Evolutionary conservation across 257 asterid genomes (phyloP).

Genomic region (Solanum chilense): DNA sequence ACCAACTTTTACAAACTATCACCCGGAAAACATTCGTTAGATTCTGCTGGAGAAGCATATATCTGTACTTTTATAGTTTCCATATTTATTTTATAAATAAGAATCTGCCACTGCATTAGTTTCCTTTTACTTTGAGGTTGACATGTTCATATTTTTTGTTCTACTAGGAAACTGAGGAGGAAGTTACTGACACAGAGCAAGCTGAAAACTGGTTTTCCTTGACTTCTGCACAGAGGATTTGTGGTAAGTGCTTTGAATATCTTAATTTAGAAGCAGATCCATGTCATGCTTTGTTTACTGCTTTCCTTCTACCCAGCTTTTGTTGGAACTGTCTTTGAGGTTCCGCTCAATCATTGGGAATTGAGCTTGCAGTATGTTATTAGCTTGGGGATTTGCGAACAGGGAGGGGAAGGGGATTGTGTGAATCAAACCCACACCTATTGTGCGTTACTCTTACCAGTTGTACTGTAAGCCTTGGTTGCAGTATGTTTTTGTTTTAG

Average conservation of each 20-base stretch:
- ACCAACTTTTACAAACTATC: background rate
- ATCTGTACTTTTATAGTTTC: background rate
- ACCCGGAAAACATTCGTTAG: background rate
- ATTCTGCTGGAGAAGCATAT: background rate
- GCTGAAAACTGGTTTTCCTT: constrained; percentile 98
- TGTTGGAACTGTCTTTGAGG: background rate
- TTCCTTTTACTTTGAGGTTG: constrained; percentile 1
- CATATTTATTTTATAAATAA: background rate
- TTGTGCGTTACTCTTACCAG: background rate
- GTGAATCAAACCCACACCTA: background rate
- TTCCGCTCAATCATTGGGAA: background rate
- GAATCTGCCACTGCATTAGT: background rate
- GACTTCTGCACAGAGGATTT: constrained; percentile 96
- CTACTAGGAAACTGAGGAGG: constrained; percentile 93
- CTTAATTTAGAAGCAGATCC: background rate
- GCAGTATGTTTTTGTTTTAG: background rate
- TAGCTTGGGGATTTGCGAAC: background rate
- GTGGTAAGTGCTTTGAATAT: constrained; percentile 50
- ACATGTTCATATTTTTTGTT: constrained; percentile 2
- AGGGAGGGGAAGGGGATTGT: background rate
- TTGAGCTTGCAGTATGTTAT: background rate
- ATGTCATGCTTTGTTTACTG: background rate
- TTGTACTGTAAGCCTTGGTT: background rate
- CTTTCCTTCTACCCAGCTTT: background rate
- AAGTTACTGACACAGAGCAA: constrained; percentile 95